Evolutionary conservation across 371 early-diverging fungal species (phyloP), one percentile per base, ranked within the genome.

Genomic region (Batkoa obscura): DNA sequence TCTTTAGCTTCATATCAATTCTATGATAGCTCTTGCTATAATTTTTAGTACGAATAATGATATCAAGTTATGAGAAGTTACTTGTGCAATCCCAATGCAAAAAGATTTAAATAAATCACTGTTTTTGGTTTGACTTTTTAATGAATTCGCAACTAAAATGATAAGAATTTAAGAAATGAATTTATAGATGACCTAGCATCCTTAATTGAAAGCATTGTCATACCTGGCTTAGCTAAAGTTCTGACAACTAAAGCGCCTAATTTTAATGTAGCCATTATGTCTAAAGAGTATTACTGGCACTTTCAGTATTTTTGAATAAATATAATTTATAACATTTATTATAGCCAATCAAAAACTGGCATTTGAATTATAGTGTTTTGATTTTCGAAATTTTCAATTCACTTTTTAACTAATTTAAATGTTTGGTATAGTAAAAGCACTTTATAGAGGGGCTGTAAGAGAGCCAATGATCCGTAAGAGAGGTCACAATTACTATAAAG

Each of bases 401-500:
- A n/a, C n/a, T n/a, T n/a, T n/a, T n/a, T n/a, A n/a, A n/a, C n/a
- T n/a, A n/a, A n/a, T n/a, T n/a, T n/a, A n/a, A n/a, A 55, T 55
- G 55, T 55, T 55, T n/a, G 43, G 43, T 9, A 33, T 55, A 8
- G 32, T 33, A 9, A 55, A 42, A 43, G 15, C 23, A 2, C 4
- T 55, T 10, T 42, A 15, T 13, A 6, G 55, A n/a, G 84, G 86
- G 39, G 82, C 88, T 36, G 72, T 74, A 52, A 77, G 85, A 59
- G 66, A 76, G n/a, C 85, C 72, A 33, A 72, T 88, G 72, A 83
- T 80, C 39, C 65, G 84, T 42, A 88, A 88, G 69, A 76, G 78
- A 59, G 88, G 88, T 32, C 84, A 78, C 63, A 81, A 88, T 62
- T 83, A 73, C 59, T 88, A 86, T 66, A 88, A 88, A 68, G 88